Evolutionary conservation across 257 asterid species (phyloP), one percentile per base, ranked within the genome.

Genomic region (Ocimum tenuiflorum): DNA sequence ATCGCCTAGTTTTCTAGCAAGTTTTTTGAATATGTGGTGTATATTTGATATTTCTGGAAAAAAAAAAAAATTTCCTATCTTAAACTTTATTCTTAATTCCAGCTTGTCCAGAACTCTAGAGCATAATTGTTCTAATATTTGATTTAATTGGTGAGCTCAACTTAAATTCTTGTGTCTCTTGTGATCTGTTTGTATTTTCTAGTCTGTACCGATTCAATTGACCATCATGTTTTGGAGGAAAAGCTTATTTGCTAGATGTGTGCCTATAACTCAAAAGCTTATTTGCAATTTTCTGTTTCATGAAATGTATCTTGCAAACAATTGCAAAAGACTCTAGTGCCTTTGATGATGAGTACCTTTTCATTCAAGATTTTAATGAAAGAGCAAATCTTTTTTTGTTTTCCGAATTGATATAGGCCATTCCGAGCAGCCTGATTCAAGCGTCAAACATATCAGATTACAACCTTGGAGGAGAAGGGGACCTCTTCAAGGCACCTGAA

Each of bases 401-500:
- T 53, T 41, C 60, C 50, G 31, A 54, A 71, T 65, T 60, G 49
- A 62, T 70, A 49, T 73, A 83, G 83, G 84, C 56, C 22, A 41
- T 78, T 39, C 75, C 86, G 51, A 73, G 67, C 24, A 72, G 79
- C 70, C 69, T 79, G 62, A 20, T 72, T 55, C 84, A 73, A 60
- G 65, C 85, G 50, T 81, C 89, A 38, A 38, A 80, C 45, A 79
- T 89, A 66, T 75, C 86, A 0, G 97, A 90, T n/a, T 94, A 90
- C 82, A 85, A 85, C 79, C 88, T 86, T 7, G 91, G 97, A 24
- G 92, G 69, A 65, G 99, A 85, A 71, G 95, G 92, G 7, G 96
- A 90, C 75, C 96, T 94, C 61, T 94, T 94, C 83, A 86, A 86
- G 62, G 95, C 97, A 19, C 95, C 99, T 6, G 95, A 85, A 42